Base-by-base conservation (phyloP, 1,284 basidiomycete genomes). In the Xerocomus nothofagi region DNA sequence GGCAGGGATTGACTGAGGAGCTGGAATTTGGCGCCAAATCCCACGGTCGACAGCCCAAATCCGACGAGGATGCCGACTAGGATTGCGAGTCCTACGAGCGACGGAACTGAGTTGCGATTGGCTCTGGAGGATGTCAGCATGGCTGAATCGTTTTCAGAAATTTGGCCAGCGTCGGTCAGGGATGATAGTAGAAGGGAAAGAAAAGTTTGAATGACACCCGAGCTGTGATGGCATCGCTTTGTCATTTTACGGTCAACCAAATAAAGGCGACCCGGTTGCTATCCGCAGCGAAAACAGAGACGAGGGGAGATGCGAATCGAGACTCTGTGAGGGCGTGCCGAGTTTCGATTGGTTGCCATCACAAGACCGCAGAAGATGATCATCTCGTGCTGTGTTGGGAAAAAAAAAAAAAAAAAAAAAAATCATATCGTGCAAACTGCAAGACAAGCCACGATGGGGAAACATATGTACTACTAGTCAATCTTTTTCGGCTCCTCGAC, bases 401-500 rank as follows among this genome's bases (percentile, higher is more conserved):
- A n/a, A n/a, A n/a, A n/a, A n/a, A n/a, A n/a, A n/a, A n/a, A n/a
- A n/a, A n/a, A n/a, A n/a, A 7, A 20, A n/a, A 24, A 34, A 31
- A 26, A 33, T 8, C 15, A 41, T 10, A 29, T 5, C 5, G 4
- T 18, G n/a, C n/a, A n/a, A n/a, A n/a, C n/a, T n/a, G n/a, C 36
- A 45, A 33, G 21, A 48, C 14, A 48, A 29, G 30, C 12, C 14
- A 31, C 21, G 20, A 30, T 21, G 9, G 17, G 29, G 20, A 21
- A 24, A 30, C 15, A 20, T 27, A 30, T n/a, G 29, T 23, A 32
- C 69, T 65, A 79, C 69, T 65, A 79, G 44, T 77, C 75, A 6
- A 74, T 61, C 56, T 72, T 76, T 54, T 76, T 74, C 3, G 53
- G 56, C 27, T 58, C 61, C 11, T 66, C 67, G 57, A 68, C 49